Evolutionary conservation across 106 monocot genomes (phyloP).

Genomic region (Dendrobium catenatum): DNA sequence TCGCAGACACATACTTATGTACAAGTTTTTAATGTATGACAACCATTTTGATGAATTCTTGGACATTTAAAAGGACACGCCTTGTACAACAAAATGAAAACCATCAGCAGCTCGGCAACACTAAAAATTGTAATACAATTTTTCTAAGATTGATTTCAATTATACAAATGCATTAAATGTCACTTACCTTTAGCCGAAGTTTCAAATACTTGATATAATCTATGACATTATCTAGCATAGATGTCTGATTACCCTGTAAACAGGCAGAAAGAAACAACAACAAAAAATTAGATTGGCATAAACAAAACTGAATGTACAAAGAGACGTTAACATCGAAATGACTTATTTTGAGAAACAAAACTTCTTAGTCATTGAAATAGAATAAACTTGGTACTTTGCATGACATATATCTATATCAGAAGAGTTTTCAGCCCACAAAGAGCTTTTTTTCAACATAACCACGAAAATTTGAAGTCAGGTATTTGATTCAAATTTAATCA

Average conservation of each 20-base stretch:
- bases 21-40: background rate
- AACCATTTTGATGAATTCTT: background rate
- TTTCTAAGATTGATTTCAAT: background rate
- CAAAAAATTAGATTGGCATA: background rate
- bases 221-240: slow-evolving; percentile 38
- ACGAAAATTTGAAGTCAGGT: too few species aligned
- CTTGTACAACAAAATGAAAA: background rate
- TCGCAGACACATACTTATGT: too few species aligned
- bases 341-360: background rate
- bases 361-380: background rate
- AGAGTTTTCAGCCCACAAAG: background rate
- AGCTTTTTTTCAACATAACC: background rate
- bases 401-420: background rate
- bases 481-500: too few species aligned
- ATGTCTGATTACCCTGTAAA: slow-evolving; percentile 17
- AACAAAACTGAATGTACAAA: background rate
- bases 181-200: slow-evolving; percentile 32
- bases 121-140: background rate
- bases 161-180: background rate
- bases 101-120: background rate
- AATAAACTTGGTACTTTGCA: background rate
- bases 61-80: background rate
- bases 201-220: slow-evolving; percentile 58
- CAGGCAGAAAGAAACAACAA: background rate
- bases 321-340: background rate